phyloP scores from a whole-genome alignment of 2,329 filamentous ascomycete species.

The Curvularia verruculosa region DNA sequence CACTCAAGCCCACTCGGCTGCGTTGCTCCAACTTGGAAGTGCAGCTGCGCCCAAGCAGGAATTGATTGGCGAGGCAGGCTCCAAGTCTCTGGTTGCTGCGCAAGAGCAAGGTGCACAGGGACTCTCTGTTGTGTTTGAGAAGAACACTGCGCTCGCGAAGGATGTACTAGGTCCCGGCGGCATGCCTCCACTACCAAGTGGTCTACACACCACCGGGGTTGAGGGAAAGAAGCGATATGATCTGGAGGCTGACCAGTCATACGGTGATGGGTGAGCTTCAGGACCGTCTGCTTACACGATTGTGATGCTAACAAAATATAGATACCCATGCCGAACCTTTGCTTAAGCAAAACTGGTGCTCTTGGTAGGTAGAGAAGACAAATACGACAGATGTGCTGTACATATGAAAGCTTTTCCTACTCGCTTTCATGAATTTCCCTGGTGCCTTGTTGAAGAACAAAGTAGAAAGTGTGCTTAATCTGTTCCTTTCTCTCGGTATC shows the following conservation, averaged over 20 bases:
- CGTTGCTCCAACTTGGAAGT: constrained; percentile 83
- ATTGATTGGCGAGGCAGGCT: constrained; percentile 73
- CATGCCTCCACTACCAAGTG: constrained; percentile 83
- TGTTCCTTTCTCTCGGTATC: not conserved
- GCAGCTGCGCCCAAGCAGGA: constrained; percentile 81
- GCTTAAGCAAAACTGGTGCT: constrained; percentile 23
- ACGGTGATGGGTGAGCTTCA: constrained; percentile 54
- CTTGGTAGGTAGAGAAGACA: constrained; percentile 15
- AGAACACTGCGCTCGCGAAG: constrained; percentile 60
- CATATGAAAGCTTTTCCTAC: constrained; percentile 32
- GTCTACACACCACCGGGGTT: constrained; percentile 61
- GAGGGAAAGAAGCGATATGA: constrained; percentile 73
- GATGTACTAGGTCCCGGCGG: constrained; percentile 75
- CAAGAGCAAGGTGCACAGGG: constrained; percentile 75
- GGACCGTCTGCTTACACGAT: not conserved
- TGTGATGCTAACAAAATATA: constrained; percentile 27
- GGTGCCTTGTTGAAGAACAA: not conserved
- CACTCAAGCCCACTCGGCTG: constrained; percentile 82
- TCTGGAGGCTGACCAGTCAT: constrained; percentile 70
- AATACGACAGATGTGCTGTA: constrained; percentile 34
- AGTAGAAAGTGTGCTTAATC: not conserved
- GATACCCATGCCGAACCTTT: constrained; percentile 57
- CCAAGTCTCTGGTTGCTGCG: constrained; percentile 74
- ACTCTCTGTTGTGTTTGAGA: constrained; percentile 75
- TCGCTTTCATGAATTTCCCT: constrained; percentile 3